These are phyloP conservation scores for Nakazawaea molendinolei DNA, from an alignment of 805 yeast genomes.

Conservation along the genomic window DNA sequence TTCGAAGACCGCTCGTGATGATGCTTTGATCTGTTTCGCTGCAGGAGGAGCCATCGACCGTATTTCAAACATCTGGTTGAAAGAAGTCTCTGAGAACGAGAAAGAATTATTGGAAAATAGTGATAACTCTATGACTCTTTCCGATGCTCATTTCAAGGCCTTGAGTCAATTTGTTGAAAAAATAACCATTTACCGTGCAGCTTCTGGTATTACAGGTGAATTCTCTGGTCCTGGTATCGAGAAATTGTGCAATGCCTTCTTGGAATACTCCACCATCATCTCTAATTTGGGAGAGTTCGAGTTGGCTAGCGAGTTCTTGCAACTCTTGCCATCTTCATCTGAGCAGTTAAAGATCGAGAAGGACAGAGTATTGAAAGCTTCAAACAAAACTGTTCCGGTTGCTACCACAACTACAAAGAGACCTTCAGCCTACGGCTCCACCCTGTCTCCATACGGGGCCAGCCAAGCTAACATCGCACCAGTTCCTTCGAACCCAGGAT, in stretches of 20 bases:
- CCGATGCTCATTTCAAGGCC: constrained; percentile 80
- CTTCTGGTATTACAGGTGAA: constrained; percentile 28
- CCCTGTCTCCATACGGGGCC: neutral
- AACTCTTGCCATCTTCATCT: constrained; percentile 64
- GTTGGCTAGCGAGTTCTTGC: constrained; percentile 65
- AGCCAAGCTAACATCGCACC: neutral
- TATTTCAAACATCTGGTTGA: constrained; percentile 76
- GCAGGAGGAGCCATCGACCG: constrained; percentile 79
- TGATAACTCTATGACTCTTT: constrained; percentile 46
- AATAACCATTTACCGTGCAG: constrained; percentile 64
- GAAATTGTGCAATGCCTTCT: constrained; percentile 50
- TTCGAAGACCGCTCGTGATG: constrained; percentile 43
- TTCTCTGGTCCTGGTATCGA: constrained; percentile 38
- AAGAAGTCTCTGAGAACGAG: constrained; percentile 50
- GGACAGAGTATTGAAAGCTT: constrained; percentile 71
- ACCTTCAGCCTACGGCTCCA: constrained; percentile 3
- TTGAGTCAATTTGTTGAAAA: constrained; percentile 79
- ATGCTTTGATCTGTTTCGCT: constrained; percentile 71
- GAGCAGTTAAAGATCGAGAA: constrained; percentile 68
- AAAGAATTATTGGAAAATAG: constrained; percentile 34
- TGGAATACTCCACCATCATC: constrained; percentile 77
- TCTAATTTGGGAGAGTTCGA: constrained; percentile 81
- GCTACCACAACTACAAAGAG: constrained; percentile 9
- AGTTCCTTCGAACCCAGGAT: constrained; percentile 5
- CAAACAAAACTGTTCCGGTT: constrained; percentile 26